These are phyloP conservation scores for Saturnispora diversa DNA, from an alignment of 805 yeast species.

Conservation along the genomic window DNA sequence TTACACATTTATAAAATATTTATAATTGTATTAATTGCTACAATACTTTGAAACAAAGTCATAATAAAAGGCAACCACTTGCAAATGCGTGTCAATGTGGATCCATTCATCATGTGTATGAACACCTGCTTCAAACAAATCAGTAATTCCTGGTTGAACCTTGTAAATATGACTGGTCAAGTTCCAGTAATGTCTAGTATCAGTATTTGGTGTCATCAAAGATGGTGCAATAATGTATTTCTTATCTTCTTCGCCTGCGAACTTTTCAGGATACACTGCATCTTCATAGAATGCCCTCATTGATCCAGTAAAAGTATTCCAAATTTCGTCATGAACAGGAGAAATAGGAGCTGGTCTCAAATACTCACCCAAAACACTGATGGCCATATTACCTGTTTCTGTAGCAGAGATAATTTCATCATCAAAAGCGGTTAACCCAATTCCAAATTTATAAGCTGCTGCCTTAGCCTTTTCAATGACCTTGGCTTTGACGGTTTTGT, in stretches of 20 bases:
- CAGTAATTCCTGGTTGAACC: slow-evolving; percentile 38
- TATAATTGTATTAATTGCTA: slow-evolving; percentile 4
- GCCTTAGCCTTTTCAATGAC: slow-evolving; percentile 24
- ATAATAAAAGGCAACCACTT: slow-evolving; percentile 36
- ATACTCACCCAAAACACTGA: slow-evolving; percentile 15
- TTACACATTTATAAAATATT: too few relatives aligned
- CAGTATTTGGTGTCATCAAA: slow-evolving; percentile 65
- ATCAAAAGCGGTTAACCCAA: slow-evolving; percentile 32
- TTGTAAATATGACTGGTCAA: slow-evolving; percentile 53
- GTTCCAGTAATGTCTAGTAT: slow-evolving; percentile 56
- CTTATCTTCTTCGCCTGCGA: slow-evolving; percentile 10
- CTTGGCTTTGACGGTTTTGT: slow-evolving; percentile 27
- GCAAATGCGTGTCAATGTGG: slow-evolving; percentile 37
- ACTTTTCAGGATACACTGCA: slow-evolving; percentile 23
- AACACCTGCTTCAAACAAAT: slow-evolving; percentile 26
- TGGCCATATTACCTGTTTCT: slow-evolving; percentile 22
- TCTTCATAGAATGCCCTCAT: slow-evolving; percentile 57
- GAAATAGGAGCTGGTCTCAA: slow-evolving; percentile 39
- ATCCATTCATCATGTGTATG: slow-evolving; percentile 29
- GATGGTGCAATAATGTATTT: slow-evolving; percentile 43
- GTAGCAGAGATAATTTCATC: slow-evolving; percentile 21
- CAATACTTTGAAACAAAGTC: slow-evolving; percentile 14
- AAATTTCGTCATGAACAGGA: slow-evolving; percentile 36
- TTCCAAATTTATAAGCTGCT: slow-evolving; percentile 31
- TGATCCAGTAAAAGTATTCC: slow-evolving; percentile 55